These are phyloP conservation scores for Fragaria nilgerrensis DNA, from an alignment of 306 rosid species.

Conservation along the genomic window DNA sequence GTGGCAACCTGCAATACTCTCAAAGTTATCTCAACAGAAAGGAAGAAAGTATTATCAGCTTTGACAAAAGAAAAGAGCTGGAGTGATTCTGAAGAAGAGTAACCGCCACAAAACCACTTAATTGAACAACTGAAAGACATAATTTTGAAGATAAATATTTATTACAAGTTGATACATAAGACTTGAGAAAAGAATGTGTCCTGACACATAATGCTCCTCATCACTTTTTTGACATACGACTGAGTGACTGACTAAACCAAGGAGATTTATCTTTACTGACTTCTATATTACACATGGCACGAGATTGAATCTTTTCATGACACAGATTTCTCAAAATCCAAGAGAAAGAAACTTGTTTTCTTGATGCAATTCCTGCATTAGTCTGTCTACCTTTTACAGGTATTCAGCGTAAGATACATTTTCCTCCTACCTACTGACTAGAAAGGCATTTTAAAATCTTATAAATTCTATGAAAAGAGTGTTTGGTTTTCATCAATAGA, in stretches of 20 bases:
- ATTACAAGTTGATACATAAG: background rate
- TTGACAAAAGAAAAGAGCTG: background rate
- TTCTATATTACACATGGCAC: background rate
- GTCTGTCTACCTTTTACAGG: background rate
- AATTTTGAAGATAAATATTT: background rate
- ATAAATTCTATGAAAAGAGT: background rate
- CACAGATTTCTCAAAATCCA: background rate
- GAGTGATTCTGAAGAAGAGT: background rate
- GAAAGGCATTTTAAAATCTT: background rate
- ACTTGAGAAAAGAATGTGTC: background rate
- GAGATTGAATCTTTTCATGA: background rate
- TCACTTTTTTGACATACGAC: background rate
- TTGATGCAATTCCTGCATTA: background rate
- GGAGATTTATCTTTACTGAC: background rate
- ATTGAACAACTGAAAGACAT: background rate
- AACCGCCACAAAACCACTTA: background rate
- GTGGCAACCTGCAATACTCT: conserved; percentile 83
- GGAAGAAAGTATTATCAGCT: conserved; percentile 16
- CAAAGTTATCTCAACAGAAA: conserved; percentile 28
- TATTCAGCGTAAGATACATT: background rate
- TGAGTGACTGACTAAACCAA: background rate
- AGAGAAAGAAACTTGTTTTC: background rate
- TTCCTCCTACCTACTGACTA: background rate
- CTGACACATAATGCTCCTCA: background rate
- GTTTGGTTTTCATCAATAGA: background rate